Evolutionary conservation across 805 yeast genomes (phyloP).

Genomic region (Candida loeiensis): DNA sequence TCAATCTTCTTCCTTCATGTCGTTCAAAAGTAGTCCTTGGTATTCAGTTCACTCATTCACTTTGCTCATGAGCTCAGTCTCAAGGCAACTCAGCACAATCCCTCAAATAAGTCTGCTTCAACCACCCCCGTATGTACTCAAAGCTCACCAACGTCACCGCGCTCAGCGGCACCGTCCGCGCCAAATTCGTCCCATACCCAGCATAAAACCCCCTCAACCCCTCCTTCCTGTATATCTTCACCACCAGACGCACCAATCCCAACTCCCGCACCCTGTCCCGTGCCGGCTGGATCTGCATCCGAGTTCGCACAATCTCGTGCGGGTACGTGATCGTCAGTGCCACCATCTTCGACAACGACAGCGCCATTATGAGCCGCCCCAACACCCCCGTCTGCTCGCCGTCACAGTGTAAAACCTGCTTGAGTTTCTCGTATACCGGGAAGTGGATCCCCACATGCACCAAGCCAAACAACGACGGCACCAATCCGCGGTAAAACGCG

Average conservation of each 20-base stretch:
- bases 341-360: constrained; percentile 78
- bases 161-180: constrained; percentile 90
- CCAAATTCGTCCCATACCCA: constrained; percentile 81
- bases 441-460: constrained; percentile 94
- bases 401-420: constrained; percentile 38
- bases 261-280: constrained; percentile 13
- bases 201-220: constrained; percentile 84
- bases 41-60: background rate
- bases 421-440: constrained; percentile 85
- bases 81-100: too few species aligned
- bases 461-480: constrained; percentile 87
- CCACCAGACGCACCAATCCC: constrained; percentile 30
- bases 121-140: constrained; percentile 67
- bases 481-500: constrained; percentile 84
- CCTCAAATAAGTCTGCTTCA: too few species aligned
- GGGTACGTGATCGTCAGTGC: constrained; percentile 92
- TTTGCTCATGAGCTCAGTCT: too few species aligned
- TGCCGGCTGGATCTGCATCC: constrained; percentile 67
- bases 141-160: constrained; percentile 94
- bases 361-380: constrained; percentile 49
- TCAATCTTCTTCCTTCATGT: background rate
- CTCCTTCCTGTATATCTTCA: constrained; percentile 53
- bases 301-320: constrained; percentile 88
- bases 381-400: constrained; percentile 15
- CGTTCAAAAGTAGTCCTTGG: too few species aligned